phyloP scores from a whole-genome alignment of 129 eudicot species.

The Lactuca saligna region DNA sequence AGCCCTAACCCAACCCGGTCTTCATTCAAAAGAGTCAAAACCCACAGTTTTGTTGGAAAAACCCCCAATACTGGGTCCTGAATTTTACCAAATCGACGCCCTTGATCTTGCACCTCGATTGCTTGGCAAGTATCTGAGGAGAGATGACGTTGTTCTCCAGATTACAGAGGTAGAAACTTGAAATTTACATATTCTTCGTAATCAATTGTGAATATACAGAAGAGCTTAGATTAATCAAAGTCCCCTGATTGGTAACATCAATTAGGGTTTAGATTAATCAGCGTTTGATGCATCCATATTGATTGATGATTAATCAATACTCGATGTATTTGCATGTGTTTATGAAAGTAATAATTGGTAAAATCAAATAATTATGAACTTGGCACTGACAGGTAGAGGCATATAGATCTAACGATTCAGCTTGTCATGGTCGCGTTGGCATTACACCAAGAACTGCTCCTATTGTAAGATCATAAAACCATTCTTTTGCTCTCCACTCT shows the following conservation, averaged over 20 bases:
- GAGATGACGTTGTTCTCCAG: slow-evolving; percentile 91
- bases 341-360: not conserved
- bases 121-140: slow-evolving; percentile 81
- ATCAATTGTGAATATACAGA: not conserved
- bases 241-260: not conserved
- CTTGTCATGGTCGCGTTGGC: slow-evolving; percentile 97
- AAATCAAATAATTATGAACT: not conserved
- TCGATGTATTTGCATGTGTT: not conserved
- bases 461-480: slow-evolving; percentile 50
- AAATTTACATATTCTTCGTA: not conserved
- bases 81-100: slow-evolving; percentile 81
- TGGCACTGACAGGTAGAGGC: slow-evolving; percentile 80
- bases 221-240: not conserved
- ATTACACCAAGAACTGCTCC: slow-evolving; percentile 95
- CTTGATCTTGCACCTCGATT: slow-evolving; percentile 92
- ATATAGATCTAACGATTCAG: slow-evolving; percentile 91
- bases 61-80: slow-evolving; percentile 44
- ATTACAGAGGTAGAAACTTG: slow-evolving; percentile 71
- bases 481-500: not conserved
- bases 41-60: slow-evolving; percentile 36
- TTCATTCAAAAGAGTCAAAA: slow-evolving; percentile 18
- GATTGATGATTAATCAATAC: not conserved
- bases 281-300: too few relatives aligned
- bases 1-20: slow-evolving; percentile 19
- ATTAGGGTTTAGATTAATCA: not conserved